Evolutionary conservation across 1,284 basidiomycete species (phyloP).

Genomic region (Cronartium quercuum): DNA sequence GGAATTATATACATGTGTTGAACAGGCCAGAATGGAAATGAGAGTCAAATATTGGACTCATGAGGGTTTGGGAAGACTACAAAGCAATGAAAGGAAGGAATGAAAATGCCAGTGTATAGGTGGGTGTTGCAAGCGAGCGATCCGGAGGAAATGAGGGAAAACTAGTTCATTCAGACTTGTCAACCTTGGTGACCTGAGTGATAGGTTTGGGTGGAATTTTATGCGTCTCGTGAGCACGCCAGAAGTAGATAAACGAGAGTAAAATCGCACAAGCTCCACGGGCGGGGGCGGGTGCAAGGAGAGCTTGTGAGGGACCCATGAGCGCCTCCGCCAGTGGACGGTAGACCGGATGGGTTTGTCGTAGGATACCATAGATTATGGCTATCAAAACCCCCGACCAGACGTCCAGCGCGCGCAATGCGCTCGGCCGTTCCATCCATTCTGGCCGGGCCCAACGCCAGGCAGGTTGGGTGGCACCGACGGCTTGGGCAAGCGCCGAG

Average conservation of each 20-base stretch:
- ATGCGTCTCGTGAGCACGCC: background rate
- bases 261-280: background rate
- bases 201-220: background rate
- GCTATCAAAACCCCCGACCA: conserved; percentile 26
- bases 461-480: conserved; percentile 8
- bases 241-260: background rate
- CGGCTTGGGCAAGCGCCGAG: conserved; percentile 8
- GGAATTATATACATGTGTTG: too few relatives aligned
- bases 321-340: background rate
- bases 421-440: conserved; percentile 8
- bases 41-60: too few relatives aligned
- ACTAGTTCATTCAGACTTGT: too few relatives aligned
- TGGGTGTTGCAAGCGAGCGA: too few relatives aligned
- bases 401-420: conserved; percentile 11
- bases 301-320: background rate
- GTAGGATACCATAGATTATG: conserved; percentile 7
- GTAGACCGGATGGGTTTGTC: conserved; percentile 21
- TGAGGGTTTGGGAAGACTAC: too few relatives aligned
- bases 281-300: background rate
- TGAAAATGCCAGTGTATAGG: too few relatives aligned
- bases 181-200: background rate
- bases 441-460: conserved; percentile 13
- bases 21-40: too few relatives aligned
- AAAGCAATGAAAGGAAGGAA: too few relatives aligned
- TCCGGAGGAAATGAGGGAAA: too few relatives aligned